phyloP scores from a whole-genome alignment of 1,284 basidiomycete species.

The Austroboletus novae-zelandiae region DNA sequence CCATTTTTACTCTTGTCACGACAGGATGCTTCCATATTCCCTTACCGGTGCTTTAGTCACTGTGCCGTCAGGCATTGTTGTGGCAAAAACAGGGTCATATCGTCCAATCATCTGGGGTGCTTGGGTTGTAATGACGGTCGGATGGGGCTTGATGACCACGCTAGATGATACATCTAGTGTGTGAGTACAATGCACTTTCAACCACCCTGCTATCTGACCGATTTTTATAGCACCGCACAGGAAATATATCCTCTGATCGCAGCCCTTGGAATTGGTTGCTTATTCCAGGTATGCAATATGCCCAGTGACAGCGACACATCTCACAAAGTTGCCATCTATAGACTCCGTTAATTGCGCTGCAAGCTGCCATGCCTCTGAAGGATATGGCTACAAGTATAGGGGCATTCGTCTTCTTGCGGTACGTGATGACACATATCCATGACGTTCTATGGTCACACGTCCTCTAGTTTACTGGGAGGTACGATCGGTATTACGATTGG shows the following conservation, averaged over 20 bases:
- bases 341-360: conserved; percentile 37
- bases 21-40: conserved; percentile 43
- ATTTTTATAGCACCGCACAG: conserved; percentile 24
- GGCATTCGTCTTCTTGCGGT: conserved; percentile 36
- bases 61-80: conserved; percentile 35
- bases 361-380: conserved; percentile 45
- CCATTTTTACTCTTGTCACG: background rate
- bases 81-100: conserved; percentile 38
- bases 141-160: conserved; percentile 37
- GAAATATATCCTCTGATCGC: conserved; percentile 36
- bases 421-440: background rate
- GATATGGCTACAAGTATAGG: conserved; percentile 45
- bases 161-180: conserved; percentile 30
- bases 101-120: conserved; percentile 36
- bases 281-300: conserved; percentile 33
- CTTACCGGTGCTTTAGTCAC: conserved; percentile 36
- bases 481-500: conserved; percentile 39
- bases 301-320: too few relatives aligned
- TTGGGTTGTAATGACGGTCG: conserved; percentile 32
- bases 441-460: background rate
- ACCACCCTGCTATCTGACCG: background rate
- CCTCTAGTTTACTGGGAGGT: conserved; percentile 33
- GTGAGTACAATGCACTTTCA: conserved; percentile 10
- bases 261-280: conserved; percentile 35
- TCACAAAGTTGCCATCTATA: conserved; percentile 4